Conservation (phyloP, 2,329 filamentous ascomycete genomes). For the Tolypocladium capitatum region DNA sequence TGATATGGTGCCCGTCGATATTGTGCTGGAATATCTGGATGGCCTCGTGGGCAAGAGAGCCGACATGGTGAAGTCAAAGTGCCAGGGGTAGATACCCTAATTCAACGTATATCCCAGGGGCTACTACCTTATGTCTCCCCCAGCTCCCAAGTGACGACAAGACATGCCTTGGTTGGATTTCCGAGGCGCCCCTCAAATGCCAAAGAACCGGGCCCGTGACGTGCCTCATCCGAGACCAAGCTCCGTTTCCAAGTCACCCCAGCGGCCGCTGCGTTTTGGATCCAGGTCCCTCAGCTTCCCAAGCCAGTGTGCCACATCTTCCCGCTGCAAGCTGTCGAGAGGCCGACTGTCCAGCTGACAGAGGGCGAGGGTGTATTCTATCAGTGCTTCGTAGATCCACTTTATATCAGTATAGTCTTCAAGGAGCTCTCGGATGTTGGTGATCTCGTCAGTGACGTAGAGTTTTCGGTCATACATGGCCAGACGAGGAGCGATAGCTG, state of each 20-base stretch:
- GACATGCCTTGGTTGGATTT: not conserved
- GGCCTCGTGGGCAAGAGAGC: slow-evolving; percentile 47
- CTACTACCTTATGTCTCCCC: not conserved
- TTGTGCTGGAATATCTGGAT: slow-evolving; percentile 57
- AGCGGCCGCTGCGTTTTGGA: slow-evolving; percentile 59
- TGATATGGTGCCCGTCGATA: slow-evolving; percentile 57
- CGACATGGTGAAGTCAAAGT: slow-evolving; percentile 25
- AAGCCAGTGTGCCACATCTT: slow-evolving; percentile 45
- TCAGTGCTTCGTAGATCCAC: slow-evolving; percentile 78
- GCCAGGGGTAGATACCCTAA: slow-evolving; percentile 2
- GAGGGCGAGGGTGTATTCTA: slow-evolving; percentile 54
- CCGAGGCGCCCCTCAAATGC: not conserved
- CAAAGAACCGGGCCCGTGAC: not conserved
- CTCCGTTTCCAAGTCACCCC: slow-evolving; percentile 52
- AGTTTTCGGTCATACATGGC: slow-evolving; percentile 44
- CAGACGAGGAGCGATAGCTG: slow-evolving; percentile 53
- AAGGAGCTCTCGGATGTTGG: slow-evolving; percentile 54
- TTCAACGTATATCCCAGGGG: not conserved
- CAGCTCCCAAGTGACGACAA: not conserved
- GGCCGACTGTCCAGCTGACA: slow-evolving; percentile 35
- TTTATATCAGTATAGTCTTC: slow-evolving; percentile 50
- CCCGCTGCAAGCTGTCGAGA: slow-evolving; percentile 24
- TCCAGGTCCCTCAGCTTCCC: slow-evolving; percentile 55
- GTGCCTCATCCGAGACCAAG: slow-evolving; percentile 9
- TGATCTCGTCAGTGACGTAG: slow-evolving; percentile 59